A percentile compares a stretch with the other conserved stretches of the same genome.
Conservation (phyloP, 2,329 filamentous ascomycete species). For the Calonectria leucothoes region DNA sequence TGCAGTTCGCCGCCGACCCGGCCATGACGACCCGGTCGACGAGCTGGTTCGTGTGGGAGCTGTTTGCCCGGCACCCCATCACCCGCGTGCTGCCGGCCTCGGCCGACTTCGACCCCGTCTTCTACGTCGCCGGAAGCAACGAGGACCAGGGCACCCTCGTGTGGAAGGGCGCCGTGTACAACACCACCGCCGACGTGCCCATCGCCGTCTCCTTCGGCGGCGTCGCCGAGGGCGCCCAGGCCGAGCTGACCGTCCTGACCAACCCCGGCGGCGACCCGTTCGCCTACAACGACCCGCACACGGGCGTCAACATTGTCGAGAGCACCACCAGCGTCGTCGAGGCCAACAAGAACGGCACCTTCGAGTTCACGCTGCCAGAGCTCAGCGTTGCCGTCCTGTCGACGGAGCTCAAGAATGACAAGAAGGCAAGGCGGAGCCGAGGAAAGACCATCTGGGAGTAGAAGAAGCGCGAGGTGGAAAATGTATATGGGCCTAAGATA, state of each 20-base stretch:
- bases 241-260: slow-evolving; percentile 58
- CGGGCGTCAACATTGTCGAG: slow-evolving; percentile 62
- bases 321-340: slow-evolving; percentile 51
- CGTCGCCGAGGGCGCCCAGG: slow-evolving; percentile 51
- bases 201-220: slow-evolving; percentile 60
- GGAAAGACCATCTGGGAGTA: slow-evolving; percentile 8
- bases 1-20: slow-evolving; percentile 61
- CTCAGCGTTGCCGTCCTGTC: slow-evolving; percentile 68
- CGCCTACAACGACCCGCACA: slow-evolving; percentile 56
- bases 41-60: slow-evolving; percentile 62
- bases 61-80: slow-evolving; percentile 59
- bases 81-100: slow-evolving; percentile 59
- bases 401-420: slow-evolving; percentile 40
- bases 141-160: slow-evolving; percentile 53
- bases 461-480: background rate
- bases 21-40: slow-evolving; percentile 61
- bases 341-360: slow-evolving; percentile 58
- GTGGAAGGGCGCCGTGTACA: slow-evolving; percentile 66
- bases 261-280: slow-evolving; percentile 54
- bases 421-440: slow-evolving; percentile 9
- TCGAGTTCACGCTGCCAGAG: slow-evolving; percentile 64
- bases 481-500: too few relatives aligned
- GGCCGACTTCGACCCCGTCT: slow-evolving; percentile 57
- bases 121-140: slow-evolving; percentile 62
- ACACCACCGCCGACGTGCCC: slow-evolving; percentile 60